These are phyloP conservation scores for Termitomyces sp. DNA, from an alignment of 768 basidiomycete species.

Conservation along the genomic window DNA sequence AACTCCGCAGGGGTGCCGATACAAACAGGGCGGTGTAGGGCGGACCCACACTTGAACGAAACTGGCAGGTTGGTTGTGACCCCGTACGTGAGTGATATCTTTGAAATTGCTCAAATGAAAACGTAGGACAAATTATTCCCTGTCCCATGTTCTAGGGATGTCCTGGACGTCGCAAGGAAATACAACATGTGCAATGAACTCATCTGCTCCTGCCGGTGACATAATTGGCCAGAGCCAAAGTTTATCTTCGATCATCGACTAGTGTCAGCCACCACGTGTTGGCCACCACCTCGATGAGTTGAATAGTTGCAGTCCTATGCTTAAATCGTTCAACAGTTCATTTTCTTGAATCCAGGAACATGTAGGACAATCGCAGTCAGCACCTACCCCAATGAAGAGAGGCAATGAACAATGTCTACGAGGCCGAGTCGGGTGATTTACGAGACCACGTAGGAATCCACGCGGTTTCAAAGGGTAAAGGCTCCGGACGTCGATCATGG, in stretches of 20 bases:
- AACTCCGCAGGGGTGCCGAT: constrained; percentile 66
- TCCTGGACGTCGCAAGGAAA: constrained; percentile 67
- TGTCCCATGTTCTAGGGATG: constrained; percentile 71
- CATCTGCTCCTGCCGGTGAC: constrained; percentile 55
- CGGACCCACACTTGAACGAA: constrained; percentile 78
- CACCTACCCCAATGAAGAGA: neutral
- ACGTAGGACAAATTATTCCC: constrained; percentile 58
- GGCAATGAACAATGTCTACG: neutral
- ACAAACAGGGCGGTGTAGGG: constrained; percentile 38
- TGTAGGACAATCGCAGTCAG: neutral
- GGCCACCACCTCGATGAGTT: constrained; percentile 7
- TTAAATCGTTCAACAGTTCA: neutral
- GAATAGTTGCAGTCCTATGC: neutral
- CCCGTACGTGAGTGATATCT: neutral
- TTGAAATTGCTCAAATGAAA: neutral
- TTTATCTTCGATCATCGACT: neutral
- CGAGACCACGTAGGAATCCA: neutral
- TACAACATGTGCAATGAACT: constrained; percentile 65
- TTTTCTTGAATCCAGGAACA: neutral
- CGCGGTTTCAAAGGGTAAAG: neutral
- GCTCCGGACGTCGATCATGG: neutral
- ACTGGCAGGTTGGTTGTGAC: constrained; percentile 53
- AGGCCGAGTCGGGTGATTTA: neutral
- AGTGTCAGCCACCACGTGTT: no score
- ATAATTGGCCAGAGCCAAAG: neutral